Conservation (phyloP, 805 yeast genomes). For the Candida boleticola region DNA sequence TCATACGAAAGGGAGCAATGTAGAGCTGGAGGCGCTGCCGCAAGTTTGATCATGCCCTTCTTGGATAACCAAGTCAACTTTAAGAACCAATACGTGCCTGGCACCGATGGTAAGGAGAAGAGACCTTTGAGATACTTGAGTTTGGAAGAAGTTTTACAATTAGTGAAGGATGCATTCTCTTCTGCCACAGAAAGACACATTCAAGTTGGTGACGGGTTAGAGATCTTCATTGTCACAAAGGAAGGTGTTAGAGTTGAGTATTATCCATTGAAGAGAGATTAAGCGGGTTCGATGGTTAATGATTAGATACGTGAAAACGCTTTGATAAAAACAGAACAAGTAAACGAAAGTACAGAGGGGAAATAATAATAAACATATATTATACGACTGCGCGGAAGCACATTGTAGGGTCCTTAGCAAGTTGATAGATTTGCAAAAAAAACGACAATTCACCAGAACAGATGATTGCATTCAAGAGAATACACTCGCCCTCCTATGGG, state of each 20-base stretch:
- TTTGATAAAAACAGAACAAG: neutral
- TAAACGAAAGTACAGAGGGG: neutral
- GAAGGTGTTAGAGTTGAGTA: slow-evolving; percentile 86
- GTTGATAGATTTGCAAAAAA: too few species aligned
- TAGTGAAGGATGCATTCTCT: slow-evolving; percentile 91
- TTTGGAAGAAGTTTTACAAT: slow-evolving; percentile 79
- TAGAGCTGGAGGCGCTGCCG: slow-evolving; percentile 98
- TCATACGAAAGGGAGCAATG: slow-evolving; percentile 97
- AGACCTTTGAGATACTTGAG: slow-evolving; percentile 60
- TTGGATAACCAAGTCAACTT: slow-evolving; percentile 95
- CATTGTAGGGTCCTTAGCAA: too few species aligned
- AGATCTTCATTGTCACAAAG: slow-evolving; percentile 85
- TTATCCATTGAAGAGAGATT: slow-evolving; percentile 87
- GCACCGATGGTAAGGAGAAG: slow-evolving; percentile 63
- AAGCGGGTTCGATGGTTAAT: slow-evolving; percentile 12
- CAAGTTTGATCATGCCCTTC: slow-evolving; percentile 94
- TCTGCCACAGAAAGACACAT: slow-evolving; percentile 98
- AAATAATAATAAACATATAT: too few species aligned
- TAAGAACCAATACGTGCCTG: slow-evolving; percentile 89
- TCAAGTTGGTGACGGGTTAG: slow-evolving; percentile 96
- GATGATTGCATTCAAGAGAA: too few species aligned
- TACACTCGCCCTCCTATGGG: too few species aligned
- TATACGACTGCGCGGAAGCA: too few species aligned
- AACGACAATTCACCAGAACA: too few species aligned
- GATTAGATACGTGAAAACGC: neutral